A percentile compares a stretch with the other conserved stretches of the same genome.
These are phyloP conservation scores for Globisporangium mamillatum DNA, from an alignment of 352 stramenopile species.

Conservation along the genomic window DNA sequence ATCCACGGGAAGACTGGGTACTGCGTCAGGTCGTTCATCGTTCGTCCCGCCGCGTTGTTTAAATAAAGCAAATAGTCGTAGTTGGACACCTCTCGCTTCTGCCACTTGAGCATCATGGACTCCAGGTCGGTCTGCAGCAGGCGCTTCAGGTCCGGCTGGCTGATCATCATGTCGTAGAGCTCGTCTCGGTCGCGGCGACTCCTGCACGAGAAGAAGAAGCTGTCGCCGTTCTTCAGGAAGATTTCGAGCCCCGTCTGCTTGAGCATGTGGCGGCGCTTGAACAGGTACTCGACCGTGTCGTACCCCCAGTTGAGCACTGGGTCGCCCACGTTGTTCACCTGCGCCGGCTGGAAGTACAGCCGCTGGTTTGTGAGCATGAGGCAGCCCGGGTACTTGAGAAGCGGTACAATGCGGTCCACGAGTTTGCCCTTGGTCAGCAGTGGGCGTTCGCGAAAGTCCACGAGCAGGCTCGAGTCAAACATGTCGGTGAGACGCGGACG, in stretches of 20 bases:
- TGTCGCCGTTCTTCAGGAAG: conserved; percentile 61
- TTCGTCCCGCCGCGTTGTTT: conserved; percentile 86
- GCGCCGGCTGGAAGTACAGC: conserved; percentile 91
- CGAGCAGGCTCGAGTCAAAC: conserved; percentile 88
- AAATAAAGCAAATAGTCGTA: conserved; percentile 91
- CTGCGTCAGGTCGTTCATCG: conserved; percentile 90
- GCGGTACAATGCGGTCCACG: conserved; percentile 87
- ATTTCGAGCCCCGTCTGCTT: conserved; percentile 88
- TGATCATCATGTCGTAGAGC: conserved; percentile 84
- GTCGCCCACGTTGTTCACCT: conserved; percentile 91
- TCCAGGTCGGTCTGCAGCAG: conserved; percentile 63
- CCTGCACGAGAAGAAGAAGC: conserved; percentile 83
- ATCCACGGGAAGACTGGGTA: conserved; percentile 98
- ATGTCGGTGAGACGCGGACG: conserved; percentile 58
- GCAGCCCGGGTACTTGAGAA: conserved; percentile 90
- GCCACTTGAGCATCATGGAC: conserved; percentile 83
- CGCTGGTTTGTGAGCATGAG: conserved; percentile 82
- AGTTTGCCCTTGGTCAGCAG: conserved; percentile 69
- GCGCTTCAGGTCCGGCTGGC: conserved; percentile 60
- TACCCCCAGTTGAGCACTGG: conserved; percentile 85
- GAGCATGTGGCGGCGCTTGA: conserved; percentile 88
- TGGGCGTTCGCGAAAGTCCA: conserved; percentile 88
- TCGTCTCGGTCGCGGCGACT: conserved; percentile 64
- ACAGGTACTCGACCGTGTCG: conserved; percentile 64
- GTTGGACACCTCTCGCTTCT: conserved; percentile 91